Conservation (phyloP, 2,329 filamentous ascomycete species). For the Trichoderma gracile region DNA sequence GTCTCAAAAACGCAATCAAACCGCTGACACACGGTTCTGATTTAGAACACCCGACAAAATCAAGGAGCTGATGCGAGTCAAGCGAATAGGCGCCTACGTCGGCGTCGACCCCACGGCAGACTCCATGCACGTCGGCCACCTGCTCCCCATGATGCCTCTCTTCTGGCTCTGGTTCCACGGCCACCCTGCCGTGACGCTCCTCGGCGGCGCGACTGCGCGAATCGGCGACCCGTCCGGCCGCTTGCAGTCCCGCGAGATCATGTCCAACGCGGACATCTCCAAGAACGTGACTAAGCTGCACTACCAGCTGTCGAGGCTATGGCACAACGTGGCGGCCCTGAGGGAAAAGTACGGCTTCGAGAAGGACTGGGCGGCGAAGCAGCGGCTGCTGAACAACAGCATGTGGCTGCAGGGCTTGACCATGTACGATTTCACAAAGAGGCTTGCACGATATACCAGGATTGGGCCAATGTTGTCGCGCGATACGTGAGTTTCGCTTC, state of each 20-base stretch:
- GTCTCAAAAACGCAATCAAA: too few relatives aligned
- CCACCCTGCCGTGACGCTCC: conserved; percentile 64
- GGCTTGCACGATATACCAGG: conserved; percentile 71
- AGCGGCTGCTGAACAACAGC: conserved; percentile 76
- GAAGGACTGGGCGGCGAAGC: conserved; percentile 64
- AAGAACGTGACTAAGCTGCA: conserved; percentile 69
- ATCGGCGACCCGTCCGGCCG: conserved; percentile 78
- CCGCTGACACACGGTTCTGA: not conserved
- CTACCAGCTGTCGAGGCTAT: conserved; percentile 70
- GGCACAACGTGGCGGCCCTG: conserved; percentile 69
- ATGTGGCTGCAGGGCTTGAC: conserved; percentile 75
- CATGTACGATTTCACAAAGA: conserved; percentile 72
- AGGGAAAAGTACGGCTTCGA: conserved; percentile 65
- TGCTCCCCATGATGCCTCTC: conserved; percentile 78
- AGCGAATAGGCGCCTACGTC: conserved; percentile 72
- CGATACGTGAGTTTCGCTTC: conserved; percentile 67
- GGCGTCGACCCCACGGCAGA: conserved; percentile 80
- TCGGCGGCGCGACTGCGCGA: conserved; percentile 74
- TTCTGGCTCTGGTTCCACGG: conserved; percentile 84
- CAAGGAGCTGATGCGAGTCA: conserved; percentile 62
- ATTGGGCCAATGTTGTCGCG: conserved; percentile 84
- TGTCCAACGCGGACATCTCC: conserved; percentile 53
- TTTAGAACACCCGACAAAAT: conserved; percentile 54
- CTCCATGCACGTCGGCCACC: conserved; percentile 78
- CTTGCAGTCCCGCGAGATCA: conserved; percentile 58